Evolutionary conservation across 1,284 basidiomycete species (phyloP).

Genomic region (Butyriboletus appendiculatus): DNA sequence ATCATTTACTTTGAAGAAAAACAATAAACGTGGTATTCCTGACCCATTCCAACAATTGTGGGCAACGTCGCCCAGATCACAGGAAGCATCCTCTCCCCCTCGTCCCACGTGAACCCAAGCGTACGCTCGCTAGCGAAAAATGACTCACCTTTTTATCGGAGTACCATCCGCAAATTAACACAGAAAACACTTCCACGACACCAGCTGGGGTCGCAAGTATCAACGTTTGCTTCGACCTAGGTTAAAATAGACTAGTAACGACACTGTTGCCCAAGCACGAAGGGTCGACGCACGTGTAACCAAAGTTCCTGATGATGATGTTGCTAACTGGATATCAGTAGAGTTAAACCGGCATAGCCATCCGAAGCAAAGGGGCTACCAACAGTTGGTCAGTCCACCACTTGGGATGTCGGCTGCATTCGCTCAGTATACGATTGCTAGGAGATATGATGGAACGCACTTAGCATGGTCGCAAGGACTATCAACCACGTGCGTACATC

Average conservation of each 20-base stretch:
- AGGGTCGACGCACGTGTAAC: conserved; percentile 51
- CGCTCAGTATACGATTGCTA: background rate
- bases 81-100: too few species aligned
- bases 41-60: too few species aligned
- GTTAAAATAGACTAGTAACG: background rate
- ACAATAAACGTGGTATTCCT: too few species aligned
- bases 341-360: background rate
- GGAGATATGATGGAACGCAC: background rate
- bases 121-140: too few species aligned
- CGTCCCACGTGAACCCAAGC: too few species aligned
- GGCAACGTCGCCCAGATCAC: too few species aligned
- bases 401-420: conserved; percentile 57
- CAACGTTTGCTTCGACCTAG: too few species aligned
- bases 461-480: conserved; percentile 49
- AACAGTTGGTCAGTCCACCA: conserved; percentile 42
- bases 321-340: conserved; percentile 48
- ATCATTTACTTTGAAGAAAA: too few species aligned
- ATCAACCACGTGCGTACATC: conserved; percentile 64
- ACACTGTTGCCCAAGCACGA: background rate
- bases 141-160: too few species aligned
- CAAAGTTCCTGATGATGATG: conserved; percentile 59
- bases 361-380: background rate
- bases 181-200: too few species aligned
- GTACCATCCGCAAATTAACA: too few species aligned
- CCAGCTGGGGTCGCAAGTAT: too few species aligned